These are phyloP conservation scores for Penicillium expansum DNA, from an alignment of 2,329 filamentous ascomycete species.

Conservation along the genomic window DNA sequence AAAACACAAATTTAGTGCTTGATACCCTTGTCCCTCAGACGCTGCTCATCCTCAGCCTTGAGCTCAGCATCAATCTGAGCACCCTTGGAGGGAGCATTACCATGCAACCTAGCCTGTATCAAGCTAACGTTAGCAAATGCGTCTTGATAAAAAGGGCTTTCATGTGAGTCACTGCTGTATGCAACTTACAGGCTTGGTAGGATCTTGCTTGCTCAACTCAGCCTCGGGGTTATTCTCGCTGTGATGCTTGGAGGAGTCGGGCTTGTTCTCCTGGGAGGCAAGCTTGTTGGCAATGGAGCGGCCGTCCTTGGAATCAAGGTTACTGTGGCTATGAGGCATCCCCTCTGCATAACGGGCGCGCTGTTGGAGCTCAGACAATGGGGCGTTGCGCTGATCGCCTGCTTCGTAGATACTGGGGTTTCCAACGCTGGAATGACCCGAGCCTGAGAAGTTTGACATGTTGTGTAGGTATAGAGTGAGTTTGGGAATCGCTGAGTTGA, in stretches of 20 bases:
- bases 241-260: constrained; percentile 25
- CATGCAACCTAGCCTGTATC: constrained; percentile 44
- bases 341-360: constrained; percentile 69
- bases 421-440: constrained; percentile 65
- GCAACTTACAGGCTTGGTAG: constrained; percentile 41
- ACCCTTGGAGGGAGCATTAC: constrained; percentile 48
- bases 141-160: not conserved
- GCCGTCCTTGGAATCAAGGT: constrained; percentile 63
- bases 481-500: not conserved
- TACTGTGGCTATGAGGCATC: constrained; percentile 64
- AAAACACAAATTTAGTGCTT: constrained; percentile 28
- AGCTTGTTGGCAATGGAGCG: constrained; percentile 47
- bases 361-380: constrained; percentile 52
- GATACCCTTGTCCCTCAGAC: constrained; percentile 45
- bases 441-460: constrained; percentile 11
- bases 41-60: constrained; percentile 44
- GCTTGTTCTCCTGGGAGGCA: constrained; percentile 34
- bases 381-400: constrained; percentile 69
- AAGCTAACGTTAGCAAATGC: constrained; percentile 6
- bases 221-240: constrained; percentile 35
- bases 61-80: constrained; percentile 48
- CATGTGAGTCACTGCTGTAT: no score
- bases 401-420: constrained; percentile 66
- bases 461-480: not conserved
- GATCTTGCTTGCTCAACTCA: constrained; percentile 42